Evolutionary conservation across 805 yeast genomes (phyloP), one percentile per base, ranked within the genome.

Genomic region (Candida stauntonica): DNA sequence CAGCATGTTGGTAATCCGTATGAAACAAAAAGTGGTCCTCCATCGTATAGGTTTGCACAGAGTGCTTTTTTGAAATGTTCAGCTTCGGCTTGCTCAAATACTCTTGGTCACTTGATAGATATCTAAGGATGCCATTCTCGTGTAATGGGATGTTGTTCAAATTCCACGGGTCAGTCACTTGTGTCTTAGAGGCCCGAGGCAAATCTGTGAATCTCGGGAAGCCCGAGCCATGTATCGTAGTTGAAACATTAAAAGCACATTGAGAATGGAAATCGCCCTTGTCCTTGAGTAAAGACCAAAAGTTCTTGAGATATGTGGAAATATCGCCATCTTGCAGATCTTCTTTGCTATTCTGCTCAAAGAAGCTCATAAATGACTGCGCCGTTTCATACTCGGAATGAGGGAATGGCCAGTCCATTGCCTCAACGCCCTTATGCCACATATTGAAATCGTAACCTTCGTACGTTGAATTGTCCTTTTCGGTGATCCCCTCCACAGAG

Each of bases 1-100:
- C 89, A 34, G 66, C 47, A 45, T 76, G 77, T 32, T 70, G 74
- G 44, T 69, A 80, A 50, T 75, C 77, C 20, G 70, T 60, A 9
- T 64, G 52, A 31, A 77, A 76, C 3, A 81, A 55, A 55, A 73
- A 75, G 44, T 76, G 82, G 46, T 81, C 88, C 47, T 76, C 84
- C 38, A 69, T 57, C 16, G 60, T 56, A 86, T 86, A 82, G 31
- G 74, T 67, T 36, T 71, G 70, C 3, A 73, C 60, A 35, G 81
- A 68, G 45, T 70, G 73, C 2, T 76, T 61, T 75, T 73, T 72
- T 2, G 75, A 77, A 9, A 79, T 62, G 31, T 68, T 67, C 26
- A 77, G 36, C n/a, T 60, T 56, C 0, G 86, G 68, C 16, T 53
- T 58, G 4, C 69, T 50, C 13, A 75, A 41, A 5, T 68, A 41